These are phyloP conservation scores for Podaxis sp. DNA, from an alignment of 768 basidiomycete species.

Conservation along the genomic window DNA sequence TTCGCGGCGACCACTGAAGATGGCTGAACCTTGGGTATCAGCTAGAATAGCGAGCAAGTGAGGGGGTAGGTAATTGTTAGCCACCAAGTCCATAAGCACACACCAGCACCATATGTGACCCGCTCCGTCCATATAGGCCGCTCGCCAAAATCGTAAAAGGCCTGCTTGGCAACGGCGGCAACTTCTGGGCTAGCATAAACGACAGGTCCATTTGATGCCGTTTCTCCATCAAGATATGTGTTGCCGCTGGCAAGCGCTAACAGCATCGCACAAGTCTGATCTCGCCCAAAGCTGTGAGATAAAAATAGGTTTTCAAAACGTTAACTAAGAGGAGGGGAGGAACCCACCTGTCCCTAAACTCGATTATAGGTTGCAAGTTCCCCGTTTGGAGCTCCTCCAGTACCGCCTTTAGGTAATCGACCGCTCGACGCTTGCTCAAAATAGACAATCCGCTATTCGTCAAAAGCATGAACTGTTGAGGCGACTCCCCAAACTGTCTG, in stretches of 20 bases:
- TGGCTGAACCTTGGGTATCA: conserved; percentile 69
- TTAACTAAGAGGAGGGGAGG: background rate
- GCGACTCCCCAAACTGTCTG: conserved; percentile 72
- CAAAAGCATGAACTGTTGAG: conserved; percentile 83
- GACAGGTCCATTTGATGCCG: conserved; percentile 45
- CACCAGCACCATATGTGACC: conserved; percentile 74
- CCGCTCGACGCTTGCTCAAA: conserved; percentile 74
- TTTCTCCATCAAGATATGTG: conserved; percentile 67
- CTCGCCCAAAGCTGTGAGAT: conserved; percentile 74
- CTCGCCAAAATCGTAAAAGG: conserved; percentile 85
- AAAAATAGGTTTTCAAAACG: conserved; percentile 13
- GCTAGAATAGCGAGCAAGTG: conserved; percentile 32
- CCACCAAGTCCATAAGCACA: conserved; percentile 19
- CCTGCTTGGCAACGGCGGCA: conserved; percentile 74
- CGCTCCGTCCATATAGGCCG: conserved; percentile 81
- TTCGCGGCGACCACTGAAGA: conserved; percentile 87
- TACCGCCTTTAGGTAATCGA: conserved; percentile 82
- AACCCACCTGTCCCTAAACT: conserved; percentile 76
- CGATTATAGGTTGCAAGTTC: conserved; percentile 75
- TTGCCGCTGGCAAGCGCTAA: conserved; percentile 85
- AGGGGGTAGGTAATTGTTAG: conserved; percentile 1
- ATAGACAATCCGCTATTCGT: conserved; percentile 86
- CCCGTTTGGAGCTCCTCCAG: conserved; percentile 82
- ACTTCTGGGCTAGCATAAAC: conserved; percentile 60
- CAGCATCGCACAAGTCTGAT: conserved; percentile 91